Evolutionary conservation across 2,329 filamentous ascomycete genomes (phyloP).

Genomic region (Phyllachora maydis): DNA sequence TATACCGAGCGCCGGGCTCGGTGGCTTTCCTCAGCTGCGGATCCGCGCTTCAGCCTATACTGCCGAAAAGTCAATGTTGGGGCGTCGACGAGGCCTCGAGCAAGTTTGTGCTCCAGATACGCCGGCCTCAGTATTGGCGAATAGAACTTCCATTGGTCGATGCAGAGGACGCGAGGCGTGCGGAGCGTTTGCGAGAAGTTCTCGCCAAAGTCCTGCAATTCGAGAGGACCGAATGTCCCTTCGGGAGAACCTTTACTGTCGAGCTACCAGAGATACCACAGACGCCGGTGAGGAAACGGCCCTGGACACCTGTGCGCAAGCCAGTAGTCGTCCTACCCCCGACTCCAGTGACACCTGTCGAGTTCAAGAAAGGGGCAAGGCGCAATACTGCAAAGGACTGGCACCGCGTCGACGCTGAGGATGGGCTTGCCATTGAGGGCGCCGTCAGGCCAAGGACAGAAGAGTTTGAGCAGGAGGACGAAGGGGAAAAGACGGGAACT

Average conservation of each 20-base stretch:
- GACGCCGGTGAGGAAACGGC: constrained; percentile 42
- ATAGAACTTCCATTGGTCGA: constrained; percentile 60
- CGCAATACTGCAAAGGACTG: constrained; percentile 1
- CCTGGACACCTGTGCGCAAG: constrained; percentile 37
- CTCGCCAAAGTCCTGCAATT: constrained; percentile 59
- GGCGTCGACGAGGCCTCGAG: constrained; percentile 67
- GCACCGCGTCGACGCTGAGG: neutral
- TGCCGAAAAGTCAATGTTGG: constrained; percentile 86
- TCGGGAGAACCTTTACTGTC: constrained; percentile 56
- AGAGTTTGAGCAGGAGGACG: no score
- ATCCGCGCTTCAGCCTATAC: constrained; percentile 62
- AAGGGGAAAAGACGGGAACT: no score
- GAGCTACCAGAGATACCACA: constrained; percentile 48
- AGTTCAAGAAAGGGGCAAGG: constrained; percentile 2
- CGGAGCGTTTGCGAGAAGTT: constrained; percentile 47
- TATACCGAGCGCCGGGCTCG: constrained; percentile 71
- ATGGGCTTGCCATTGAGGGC: neutral
- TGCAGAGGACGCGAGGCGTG: constrained; percentile 39
- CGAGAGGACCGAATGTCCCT: constrained; percentile 76
- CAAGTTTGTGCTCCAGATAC: constrained; percentile 70
- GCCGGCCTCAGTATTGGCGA: constrained; percentile 70
- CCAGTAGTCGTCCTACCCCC: constrained; percentile 9
- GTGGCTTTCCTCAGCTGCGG: constrained; percentile 80
- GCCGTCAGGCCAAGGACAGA: neutral
- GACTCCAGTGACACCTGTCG: constrained; percentile 7